Evolutionary conservation across 2,329 filamentous ascomycete species (phyloP), one percentile per base, ranked within the genome.

Genomic region (Coleophoma crateriformis): DNA sequence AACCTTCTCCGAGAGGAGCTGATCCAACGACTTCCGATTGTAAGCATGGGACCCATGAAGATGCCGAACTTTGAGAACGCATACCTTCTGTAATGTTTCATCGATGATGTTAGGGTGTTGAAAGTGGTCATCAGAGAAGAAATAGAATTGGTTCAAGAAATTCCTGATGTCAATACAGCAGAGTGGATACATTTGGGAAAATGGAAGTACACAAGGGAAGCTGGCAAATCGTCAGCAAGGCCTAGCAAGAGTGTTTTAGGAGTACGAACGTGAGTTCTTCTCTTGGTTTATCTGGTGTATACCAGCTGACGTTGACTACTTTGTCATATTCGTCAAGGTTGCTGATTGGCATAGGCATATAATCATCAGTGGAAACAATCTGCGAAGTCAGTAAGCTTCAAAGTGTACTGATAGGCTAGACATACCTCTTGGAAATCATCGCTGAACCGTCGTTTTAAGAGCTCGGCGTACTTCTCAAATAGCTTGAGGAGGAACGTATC

Each of bases 281-380:
- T 32, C 79, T 71, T 15, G 84, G 72, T 59, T 88, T 90, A 33
- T 95, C 90, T 40, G 91, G 91, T 1, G 81, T 85, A 67, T 96
- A 97, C 92, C 92, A 99, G 70, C 88, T 95, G 52, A 97, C 90
- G 54, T 90, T 94, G 56, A 96, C 82, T 34, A 99, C 92, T 62
- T 96, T 96, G 61, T 95, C 89, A 64, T 95, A 97, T 63, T 97
- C 91, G 60, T 96, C 91, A 14, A 78, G 70, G 17, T 87, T 90
- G 61, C 90, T 89, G 66, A 97, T 95, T 2, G 90, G 88, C 94
- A 99, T 97, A 2, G 94, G 95, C 92, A 99, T 99, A 69, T 99
- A 99, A 68, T 99, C 94, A 66, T 99, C 94, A 1, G 90, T 96
- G n/a, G 88, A 84, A 14, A 85, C 81, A 60, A 85, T 85, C 78